Conservation (phyloP, 2,329 filamentous ascomycete genomes). For the Pleomassaria siparia region DNA sequence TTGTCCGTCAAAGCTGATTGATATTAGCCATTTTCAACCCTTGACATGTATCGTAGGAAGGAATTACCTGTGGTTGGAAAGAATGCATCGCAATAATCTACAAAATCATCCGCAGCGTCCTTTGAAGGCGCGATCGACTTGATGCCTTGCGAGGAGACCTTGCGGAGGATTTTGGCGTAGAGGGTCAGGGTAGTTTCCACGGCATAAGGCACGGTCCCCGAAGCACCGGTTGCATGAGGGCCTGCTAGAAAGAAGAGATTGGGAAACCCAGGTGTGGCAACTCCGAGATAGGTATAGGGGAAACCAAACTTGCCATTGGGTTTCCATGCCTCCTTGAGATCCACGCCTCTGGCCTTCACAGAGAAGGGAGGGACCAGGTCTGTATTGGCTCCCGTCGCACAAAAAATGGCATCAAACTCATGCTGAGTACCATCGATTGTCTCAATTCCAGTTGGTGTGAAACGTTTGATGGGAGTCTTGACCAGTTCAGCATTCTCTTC, state of each 20-base stretch:
- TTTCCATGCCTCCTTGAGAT: constrained; percentile 60
- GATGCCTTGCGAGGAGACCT: constrained; percentile 67
- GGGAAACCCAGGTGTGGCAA: constrained; percentile 65
- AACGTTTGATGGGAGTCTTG: constrained; percentile 42
- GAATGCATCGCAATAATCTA: constrained; percentile 58
- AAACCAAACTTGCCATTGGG: constrained; percentile 59
- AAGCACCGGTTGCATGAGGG: constrained; percentile 40
- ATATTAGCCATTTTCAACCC: not conserved
- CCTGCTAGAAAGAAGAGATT: constrained; percentile 68
- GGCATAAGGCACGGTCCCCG: constrained; percentile 67
- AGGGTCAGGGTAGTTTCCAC: constrained; percentile 68
- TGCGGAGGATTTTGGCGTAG: constrained; percentile 67
- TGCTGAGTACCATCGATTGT: constrained; percentile 41
- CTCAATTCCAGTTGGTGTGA: constrained; percentile 42
- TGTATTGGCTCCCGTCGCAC: constrained; percentile 66
- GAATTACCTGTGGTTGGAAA: constrained; percentile 46
- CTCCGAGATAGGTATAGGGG: constrained; percentile 68
- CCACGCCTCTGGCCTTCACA: constrained; percentile 57
- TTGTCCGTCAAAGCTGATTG: constrained; percentile 56
- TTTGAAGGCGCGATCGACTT: constrained; percentile 60
- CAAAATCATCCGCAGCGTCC: constrained; percentile 65
- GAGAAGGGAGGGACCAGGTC: constrained; percentile 57
- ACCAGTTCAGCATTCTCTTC: constrained; percentile 46
- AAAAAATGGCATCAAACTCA: constrained; percentile 54
- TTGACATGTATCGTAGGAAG: not conserved